Percentiles rank a stretch among this genome's conserved stretches.
phyloP scores from a whole-genome alignment of 257 asterid genomes.

The Nemophila menziesii region DNA sequence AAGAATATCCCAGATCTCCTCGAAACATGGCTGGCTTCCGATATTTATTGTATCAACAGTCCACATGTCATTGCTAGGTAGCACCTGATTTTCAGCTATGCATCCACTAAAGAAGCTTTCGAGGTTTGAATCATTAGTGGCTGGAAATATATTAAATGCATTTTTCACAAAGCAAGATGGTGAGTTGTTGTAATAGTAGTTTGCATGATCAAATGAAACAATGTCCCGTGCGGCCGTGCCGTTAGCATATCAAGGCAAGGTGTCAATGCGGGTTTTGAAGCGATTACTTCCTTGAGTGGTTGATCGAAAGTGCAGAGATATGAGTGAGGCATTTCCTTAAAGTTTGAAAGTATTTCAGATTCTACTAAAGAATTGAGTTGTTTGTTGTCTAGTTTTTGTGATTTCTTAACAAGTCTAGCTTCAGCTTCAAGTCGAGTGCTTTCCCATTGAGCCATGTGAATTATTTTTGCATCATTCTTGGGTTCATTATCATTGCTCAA shows the following conservation, averaged over 20 bases:
- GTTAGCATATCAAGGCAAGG: not conserved
- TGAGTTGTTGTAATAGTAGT: not conserved
- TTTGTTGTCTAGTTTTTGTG: not conserved
- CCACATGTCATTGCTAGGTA: not conserved
- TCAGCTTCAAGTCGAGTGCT: constrained; percentile 5
- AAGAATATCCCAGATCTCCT: not conserved
- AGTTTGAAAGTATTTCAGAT: not conserved
- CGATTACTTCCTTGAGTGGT: no score
- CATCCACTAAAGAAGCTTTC: not conserved
- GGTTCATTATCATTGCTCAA: not conserved
- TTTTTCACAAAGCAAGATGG: no score
- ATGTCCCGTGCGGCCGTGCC: not conserved
- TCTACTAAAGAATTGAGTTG: not conserved
- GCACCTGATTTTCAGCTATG: no score
- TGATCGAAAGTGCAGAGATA: not conserved
- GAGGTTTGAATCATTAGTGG: not conserved
- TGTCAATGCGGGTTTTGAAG: no score
- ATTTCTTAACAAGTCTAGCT: constrained; percentile 1
- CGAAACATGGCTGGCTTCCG: not conserved
- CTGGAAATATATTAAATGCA: not conserved
- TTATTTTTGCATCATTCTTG: not conserved
- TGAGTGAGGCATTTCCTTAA: not conserved
- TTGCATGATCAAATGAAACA: not conserved
- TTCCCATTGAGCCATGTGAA: constrained; percentile 6
- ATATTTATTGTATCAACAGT: not conserved